Evolutionary conservation across 257 asterid genomes (phyloP), one percentile per base, ranked within the genome.

Genomic region (Anisodus acutangulus): DNA sequence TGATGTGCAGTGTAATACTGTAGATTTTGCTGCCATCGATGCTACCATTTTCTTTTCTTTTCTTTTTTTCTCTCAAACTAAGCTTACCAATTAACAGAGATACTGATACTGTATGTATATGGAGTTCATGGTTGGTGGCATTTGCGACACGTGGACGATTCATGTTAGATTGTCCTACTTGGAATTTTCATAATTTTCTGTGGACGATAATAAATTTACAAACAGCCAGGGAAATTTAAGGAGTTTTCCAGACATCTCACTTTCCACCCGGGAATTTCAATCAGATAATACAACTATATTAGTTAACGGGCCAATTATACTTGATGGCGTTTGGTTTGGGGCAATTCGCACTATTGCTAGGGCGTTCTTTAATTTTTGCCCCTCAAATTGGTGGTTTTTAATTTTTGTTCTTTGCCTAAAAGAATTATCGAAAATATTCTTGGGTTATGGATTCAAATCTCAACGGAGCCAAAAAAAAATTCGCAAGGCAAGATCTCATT

Each of bases 141-240:
- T 81, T 88, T 35, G 59, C 67, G 87, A 91, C 92, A 92, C 94
- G 92, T 91, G 94, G 88, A 71, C 16, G 63, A 82, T 62, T 58
- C 53, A 39, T 15, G 47, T 53, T 83, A 31, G 45, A 62, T 49
- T 83, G 22, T 79, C 90, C 85, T 59, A 72, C 84, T 82, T 83
- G 88, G 86, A 54, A 74, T 63, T 82, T 80, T 82, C 45, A 2
- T n/a, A 39, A 17, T 79, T 87, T 88, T 90, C 0, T 39, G 89
- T 83, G 94, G 93, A 83, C 62, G 79, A 63, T 7, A 78, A 26
- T 78, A 78, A 58, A 17, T 17, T 17, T 2, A 58, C 0, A 7
- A 16, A 37, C 78, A 64, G 5, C 0, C 51, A 17, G 16, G 11
- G 49, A 67, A 67, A 58, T 8, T 1, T 16, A 60, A 5, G 1